Evolutionary conservation across 2,329 filamentous ascomycete species (phyloP), one percentile per base, ranked within the genome.

Genomic region (Colletotrichum zoysiae): DNA sequence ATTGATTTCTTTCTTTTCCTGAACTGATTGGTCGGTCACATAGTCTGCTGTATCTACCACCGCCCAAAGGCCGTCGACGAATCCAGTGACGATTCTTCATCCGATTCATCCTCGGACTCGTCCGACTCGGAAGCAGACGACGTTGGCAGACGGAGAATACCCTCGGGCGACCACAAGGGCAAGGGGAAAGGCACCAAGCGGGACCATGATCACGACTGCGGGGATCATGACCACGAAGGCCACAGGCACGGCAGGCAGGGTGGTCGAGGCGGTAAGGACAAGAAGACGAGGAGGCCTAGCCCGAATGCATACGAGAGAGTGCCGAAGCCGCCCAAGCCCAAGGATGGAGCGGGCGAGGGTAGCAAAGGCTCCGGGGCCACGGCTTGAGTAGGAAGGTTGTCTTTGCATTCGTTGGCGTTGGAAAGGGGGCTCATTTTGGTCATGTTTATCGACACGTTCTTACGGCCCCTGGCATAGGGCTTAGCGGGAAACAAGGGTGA

Each of bases 21-120:
- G 35, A 35, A 33, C 16, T 46, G 16, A 57, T 58, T 67, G 20
- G 55, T 48, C 6, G 2, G 6, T 2, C 18, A 23, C 20, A 38
- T 73, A 97, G 96, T 98, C n/a, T 99, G 96, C 87, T 99, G 96
- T 82, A 99, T 99, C 81, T 99, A 98, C 84, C 95, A 98, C 84
- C 93, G 93, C 73, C 91, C 94, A 8, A 93, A 92, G 76, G 89
- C 87, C 14, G 90, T 94, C 5, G 94, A 93, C 79, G 95, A 98
- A 81, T 96, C 93, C 42, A 95, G 92, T 75, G 89, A 90, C 75
- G 90, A 92, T 62, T 90, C 88, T 3, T 89, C 86, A 0, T 88
- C 86, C 18, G 87, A 86, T 30, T 90, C 90, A 18, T 87, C 86
- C 57, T 87, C 85, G 5, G 84, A 82, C 9, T 85, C 82, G 9